Evolutionary conservation across 2,329 filamentous ascomycete genomes (phyloP), one percentile per base, ranked within the genome.

Genomic region (Colletotrichum sp.): DNA sequence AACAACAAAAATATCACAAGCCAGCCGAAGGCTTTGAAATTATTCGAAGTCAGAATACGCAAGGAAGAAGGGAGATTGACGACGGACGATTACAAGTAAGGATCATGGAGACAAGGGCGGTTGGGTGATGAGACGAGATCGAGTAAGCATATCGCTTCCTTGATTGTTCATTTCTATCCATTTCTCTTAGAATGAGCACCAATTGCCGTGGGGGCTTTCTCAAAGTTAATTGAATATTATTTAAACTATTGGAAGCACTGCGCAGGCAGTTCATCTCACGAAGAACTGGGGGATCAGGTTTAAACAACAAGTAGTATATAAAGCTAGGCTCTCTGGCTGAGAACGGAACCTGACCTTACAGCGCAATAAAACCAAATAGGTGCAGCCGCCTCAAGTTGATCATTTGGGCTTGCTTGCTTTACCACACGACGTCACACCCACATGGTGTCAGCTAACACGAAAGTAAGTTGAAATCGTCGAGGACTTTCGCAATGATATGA

Each of bases 401-500:
- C 9, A n/a, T 12, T 6, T 3, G 0, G 9, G 18, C 18, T 48
- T 7, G 39, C 39, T 48, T 6, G 39, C 39, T n/a, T 10, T 12
- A 6, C 39, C 39, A 12, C 18, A 1, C 39, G 5, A n/a, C 18
- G 18, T 5, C 9, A 48, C 9, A 7, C 4, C 39, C 39, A 3
- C 18, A 18, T 10, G 9, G 18, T 12, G 39, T 12, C 39, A n/a
- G 39, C 18, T 43, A n/a, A 43, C 4, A 1, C 8, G 8, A 43
- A 43, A 12, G 18, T 0, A 43, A n/a, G 0, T 2, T n/a, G 0
- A n/a, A 5, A n/a, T 43, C 1, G 18, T 12, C 18, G 39, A 12
- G 18, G 39, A 12, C 39, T 43, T n/a, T 12, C 9, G 1, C 2
- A n/a, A n/a, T 4, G 4, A 1, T 7, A 39, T 2, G 9, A n/a